Evolutionary conservation across 2,329 filamentous ascomycete species (phyloP).

Genomic region (Fusarium illudens): DNA sequence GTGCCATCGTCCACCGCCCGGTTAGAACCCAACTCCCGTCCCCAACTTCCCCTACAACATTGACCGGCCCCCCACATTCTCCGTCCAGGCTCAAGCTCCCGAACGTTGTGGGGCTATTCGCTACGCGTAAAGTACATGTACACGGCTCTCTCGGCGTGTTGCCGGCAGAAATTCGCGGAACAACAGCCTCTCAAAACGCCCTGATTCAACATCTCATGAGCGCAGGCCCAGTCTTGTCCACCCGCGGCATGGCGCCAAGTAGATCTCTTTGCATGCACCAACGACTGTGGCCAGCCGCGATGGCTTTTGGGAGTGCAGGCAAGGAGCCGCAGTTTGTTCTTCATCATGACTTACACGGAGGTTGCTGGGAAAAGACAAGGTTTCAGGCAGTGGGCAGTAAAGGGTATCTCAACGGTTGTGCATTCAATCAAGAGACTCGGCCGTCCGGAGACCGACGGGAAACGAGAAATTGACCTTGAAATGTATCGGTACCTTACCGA

Average conservation of each 20-base stretch:
- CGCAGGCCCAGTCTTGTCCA: constrained; percentile 23
- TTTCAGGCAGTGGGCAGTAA: constrained; percentile 17
- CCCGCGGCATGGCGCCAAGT: constrained; percentile 34
- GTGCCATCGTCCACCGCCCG: constrained; percentile 38
- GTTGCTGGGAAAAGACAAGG: constrained; percentile 5
- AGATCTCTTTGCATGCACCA: constrained; percentile 35
- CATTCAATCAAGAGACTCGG: constrained; percentile 21
- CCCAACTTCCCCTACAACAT: constrained; percentile 37
- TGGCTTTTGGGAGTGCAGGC: constrained; percentile 18
- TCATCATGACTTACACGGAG: constrained; percentile 13
- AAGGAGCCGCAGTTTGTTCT: constrained; percentile 31
- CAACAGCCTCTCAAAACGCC: constrained; percentile 8
- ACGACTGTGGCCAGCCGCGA: constrained; percentile 28
- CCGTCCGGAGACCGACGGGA: constrained; percentile 36
- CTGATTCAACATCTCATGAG: constrained; percentile 17
- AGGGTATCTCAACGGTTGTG: constrained; percentile 24
- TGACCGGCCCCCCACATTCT: constrained; percentile 40
- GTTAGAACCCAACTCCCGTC: constrained; percentile 24
- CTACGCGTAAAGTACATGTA: constrained; percentile 29
- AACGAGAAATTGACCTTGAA: constrained; percentile 23
- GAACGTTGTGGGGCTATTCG: constrained; percentile 32
- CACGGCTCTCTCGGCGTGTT: constrained; percentile 27
- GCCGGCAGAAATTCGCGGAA: constrained; percentile 17
- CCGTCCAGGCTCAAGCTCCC: constrained; percentile 38
- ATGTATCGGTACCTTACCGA: constrained; percentile 40